Evolutionary conservation across 2,329 filamentous ascomycete species (phyloP).

Genomic region (Fusarium proliferatum): DNA sequence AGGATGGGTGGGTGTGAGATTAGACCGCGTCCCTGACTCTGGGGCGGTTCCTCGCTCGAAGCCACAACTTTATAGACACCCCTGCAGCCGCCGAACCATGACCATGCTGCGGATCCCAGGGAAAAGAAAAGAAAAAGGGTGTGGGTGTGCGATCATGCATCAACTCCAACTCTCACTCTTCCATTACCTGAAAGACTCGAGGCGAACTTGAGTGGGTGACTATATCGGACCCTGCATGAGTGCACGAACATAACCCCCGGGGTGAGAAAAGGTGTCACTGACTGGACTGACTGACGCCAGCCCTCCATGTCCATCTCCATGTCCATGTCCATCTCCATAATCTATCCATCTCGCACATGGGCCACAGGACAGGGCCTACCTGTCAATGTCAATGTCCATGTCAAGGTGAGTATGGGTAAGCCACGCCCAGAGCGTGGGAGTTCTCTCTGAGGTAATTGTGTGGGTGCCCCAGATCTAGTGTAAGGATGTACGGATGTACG

Average conservation of each 20-base stretch:
- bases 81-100: slow-evolving; percentile 16
- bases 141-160: slow-evolving; percentile 6
- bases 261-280: slow-evolving; percentile 21
- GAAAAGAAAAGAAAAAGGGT: slow-evolving; percentile 21
- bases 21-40: slow-evolving; percentile 15
- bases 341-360: slow-evolving; percentile 18
- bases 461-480: slow-evolving; percentile 20
- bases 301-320: slow-evolving; percentile 5
- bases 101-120: slow-evolving; percentile 31
- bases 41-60: slow-evolving; percentile 4
- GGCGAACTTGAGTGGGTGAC: background rate
- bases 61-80: slow-evolving; percentile 19
- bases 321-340: background rate
- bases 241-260: slow-evolving; percentile 35
- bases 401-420: background rate
- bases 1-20: slow-evolving; percentile 7
- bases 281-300: slow-evolving; percentile 11
- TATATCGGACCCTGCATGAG: slow-evolving; percentile 42
- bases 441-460: background rate
- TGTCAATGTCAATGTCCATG: slow-evolving; percentile 20
- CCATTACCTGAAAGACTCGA: background rate
- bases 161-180: background rate
- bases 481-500: background rate
- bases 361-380: slow-evolving; percentile 1
- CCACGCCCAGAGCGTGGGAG: slow-evolving; percentile 4